Evolutionary conservation across 2,329 filamentous ascomycete species (phyloP).

Genomic region (Beauveria sp.): DNA sequence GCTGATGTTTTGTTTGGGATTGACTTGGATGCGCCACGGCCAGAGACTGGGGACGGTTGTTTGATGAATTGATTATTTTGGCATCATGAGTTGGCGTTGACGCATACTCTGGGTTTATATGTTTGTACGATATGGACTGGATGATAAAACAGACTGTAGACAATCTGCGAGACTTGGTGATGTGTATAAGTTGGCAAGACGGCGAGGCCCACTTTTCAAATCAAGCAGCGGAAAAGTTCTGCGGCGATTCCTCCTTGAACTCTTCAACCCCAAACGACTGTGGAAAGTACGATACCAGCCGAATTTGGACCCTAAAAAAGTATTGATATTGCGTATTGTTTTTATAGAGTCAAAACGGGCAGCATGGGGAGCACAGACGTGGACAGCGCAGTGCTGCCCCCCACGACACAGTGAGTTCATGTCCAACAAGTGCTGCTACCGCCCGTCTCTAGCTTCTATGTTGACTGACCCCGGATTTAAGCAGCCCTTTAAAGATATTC

Average conservation of each 20-base stretch:
- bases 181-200: neutral
- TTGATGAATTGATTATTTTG: neutral
- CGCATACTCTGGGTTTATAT: neutral
- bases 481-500: slow-evolving; percentile 53
- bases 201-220: neutral
- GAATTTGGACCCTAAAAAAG: neutral
- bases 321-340: neutral
- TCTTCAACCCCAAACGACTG: neutral
- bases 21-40: slow-evolving; percentile 3
- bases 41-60: slow-evolving; percentile 14
- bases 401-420: slow-evolving; percentile 10
- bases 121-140: neutral
- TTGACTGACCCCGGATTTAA: neutral
- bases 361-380: slow-evolving; percentile 2
- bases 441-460: neutral
- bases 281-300: neutral
- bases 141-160: neutral
- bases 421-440: neutral
- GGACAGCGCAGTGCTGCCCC: slow-evolving; percentile 5
- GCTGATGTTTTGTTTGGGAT: slow-evolving; percentile 25
- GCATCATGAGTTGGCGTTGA: neutral
- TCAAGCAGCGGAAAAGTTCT: slow-evolving; percentile 2
- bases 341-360: neutral
- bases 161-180: neutral
- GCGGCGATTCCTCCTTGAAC: neutral